These are phyloP conservation scores for Epichloe sp. DNA, from an alignment of 2,329 filamentous ascomycete genomes.

Conservation along the genomic window DNA sequence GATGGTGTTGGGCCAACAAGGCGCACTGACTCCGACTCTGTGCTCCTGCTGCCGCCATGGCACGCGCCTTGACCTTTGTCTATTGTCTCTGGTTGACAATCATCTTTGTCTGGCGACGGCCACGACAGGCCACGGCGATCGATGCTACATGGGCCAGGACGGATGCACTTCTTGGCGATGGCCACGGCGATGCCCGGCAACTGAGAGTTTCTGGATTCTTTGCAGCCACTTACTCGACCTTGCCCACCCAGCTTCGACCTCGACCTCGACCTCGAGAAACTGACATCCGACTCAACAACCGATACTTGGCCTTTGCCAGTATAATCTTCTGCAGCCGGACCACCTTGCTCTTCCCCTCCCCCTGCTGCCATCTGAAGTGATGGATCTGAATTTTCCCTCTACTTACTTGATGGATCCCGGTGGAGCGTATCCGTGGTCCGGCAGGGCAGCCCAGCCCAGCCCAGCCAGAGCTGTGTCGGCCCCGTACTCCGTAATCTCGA, in stretches of 20 bases:
- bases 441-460: background rate
- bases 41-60: background rate
- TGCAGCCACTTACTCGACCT: background rate
- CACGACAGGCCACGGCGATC: background rate
- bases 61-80: background rate
- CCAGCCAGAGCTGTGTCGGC: background rate
- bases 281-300: background rate
- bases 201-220: background rate
- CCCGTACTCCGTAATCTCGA: too few species aligned
- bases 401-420: background rate
- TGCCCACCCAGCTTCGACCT: background rate
- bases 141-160: background rate
- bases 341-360: background rate
- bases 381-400: background rate
- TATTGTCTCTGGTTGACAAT: background rate
- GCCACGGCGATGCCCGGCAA: background rate
- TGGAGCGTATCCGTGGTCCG: background rate
- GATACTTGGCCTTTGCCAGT: background rate
- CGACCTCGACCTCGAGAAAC: background rate
- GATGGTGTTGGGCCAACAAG: background rate
- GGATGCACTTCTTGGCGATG: background rate
- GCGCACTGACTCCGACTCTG: background rate
- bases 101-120: background rate
- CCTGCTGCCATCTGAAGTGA: conserved; percentile 1
- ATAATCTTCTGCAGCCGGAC: background rate